Base-by-base conservation (phyloP, 2,329 filamentous ascomycete species). In the Neoascochyta sp. region DNA sequence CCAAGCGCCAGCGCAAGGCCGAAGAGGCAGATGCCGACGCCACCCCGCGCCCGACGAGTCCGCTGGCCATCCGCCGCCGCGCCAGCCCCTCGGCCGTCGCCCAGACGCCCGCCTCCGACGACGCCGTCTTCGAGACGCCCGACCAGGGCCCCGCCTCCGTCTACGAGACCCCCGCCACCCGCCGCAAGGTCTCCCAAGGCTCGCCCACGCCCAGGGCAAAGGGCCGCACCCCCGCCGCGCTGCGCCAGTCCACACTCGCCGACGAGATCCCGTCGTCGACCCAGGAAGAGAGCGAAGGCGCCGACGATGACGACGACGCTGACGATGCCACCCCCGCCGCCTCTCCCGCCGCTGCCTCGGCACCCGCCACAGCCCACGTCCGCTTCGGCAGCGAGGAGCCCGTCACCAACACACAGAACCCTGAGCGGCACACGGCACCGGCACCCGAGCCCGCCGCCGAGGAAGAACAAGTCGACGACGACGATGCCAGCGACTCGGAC, bases 301-400 rank as follows among this genome's bases (percentile, higher is more conserved):
- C 24, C 5, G 39, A 43, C 2, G 29, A 41, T 8, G 19, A 27
- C 2, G 44, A 54, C 11, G 53, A 60, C 21, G 41, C 54, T 9
- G 50, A 52, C 4, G 53, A 55, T 3, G 55, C 55, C 4, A 53
- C 48, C 8, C 50, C 41, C 18, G 50, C 55, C 16, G 55, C 44
- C 45, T 31, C 38, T 3, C 25, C 50, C n/a, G 34, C 43, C 4
- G 45, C 46, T 2, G n/a, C 39, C 13, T 14, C 35, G 16, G 36
- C 43, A 6, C 22, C 43, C 11, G 37, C 39, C 14, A 54, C 52
- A 27, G 37, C 29, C 4, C 57, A 57, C 24, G 48, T 52, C 23
- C 57, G 59, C 14, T 63, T 64, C 33, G 54, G 45, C 27, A 62
- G 57, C 39, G 60, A 62, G 36, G 60, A 62, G 20, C 59, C 57